Percentiles rank a stretch among this genome's conserved stretches.
Conservation (phyloP, 1,284 basidiomycete genomes). For the Irpex sp. region DNA sequence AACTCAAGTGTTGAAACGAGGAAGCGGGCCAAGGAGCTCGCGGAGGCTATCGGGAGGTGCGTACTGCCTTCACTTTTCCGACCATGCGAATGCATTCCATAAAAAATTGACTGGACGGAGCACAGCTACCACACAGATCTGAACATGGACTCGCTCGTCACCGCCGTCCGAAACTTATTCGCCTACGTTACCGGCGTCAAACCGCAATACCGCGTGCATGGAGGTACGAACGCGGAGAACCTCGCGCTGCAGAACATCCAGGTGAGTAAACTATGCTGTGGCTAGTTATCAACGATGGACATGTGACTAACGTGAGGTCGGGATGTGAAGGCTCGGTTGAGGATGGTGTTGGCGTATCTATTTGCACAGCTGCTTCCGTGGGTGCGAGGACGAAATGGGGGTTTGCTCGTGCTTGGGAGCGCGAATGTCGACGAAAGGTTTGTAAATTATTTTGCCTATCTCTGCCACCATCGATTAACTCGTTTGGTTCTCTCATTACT, state of each 20-base stretch:
- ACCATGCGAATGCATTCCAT: too few relatives aligned
- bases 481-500: not conserved
- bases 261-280: slow-evolving; percentile 31
- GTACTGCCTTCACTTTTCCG: slow-evolving; percentile 10
- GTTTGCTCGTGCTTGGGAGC: slow-evolving; percentile 90
- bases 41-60: slow-evolving; percentile 86
- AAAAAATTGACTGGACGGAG: not conserved
- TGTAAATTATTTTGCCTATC: not conserved
- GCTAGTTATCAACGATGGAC: too few relatives aligned
- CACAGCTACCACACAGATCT: slow-evolving; percentile 89
- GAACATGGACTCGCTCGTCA: slow-evolving; percentile 94
- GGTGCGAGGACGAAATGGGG: slow-evolving; percentile 83
- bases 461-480: not conserved
- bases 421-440: slow-evolving; percentile 98
- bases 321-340: slow-evolving; percentile 67
- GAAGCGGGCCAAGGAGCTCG: slow-evolving; percentile 81
- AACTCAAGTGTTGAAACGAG: slow-evolving; percentile 91
- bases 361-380: slow-evolving; percentile 97
- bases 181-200: slow-evolving; percentile 77
- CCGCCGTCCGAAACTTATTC: slow-evolving; percentile 83
- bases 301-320: too few relatives aligned
- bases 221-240: slow-evolving; percentile 88
- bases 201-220: slow-evolving; percentile 87
- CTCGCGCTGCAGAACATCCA: slow-evolving; percentile 98
- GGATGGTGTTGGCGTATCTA: slow-evolving; percentile 97